A percentile compares a stretch with the other conserved stretches of the same genome.
phyloP scores from a whole-genome alignment of 2,329 filamentous ascomycete species.

The Arthrobotrys musiformis region DNA sequence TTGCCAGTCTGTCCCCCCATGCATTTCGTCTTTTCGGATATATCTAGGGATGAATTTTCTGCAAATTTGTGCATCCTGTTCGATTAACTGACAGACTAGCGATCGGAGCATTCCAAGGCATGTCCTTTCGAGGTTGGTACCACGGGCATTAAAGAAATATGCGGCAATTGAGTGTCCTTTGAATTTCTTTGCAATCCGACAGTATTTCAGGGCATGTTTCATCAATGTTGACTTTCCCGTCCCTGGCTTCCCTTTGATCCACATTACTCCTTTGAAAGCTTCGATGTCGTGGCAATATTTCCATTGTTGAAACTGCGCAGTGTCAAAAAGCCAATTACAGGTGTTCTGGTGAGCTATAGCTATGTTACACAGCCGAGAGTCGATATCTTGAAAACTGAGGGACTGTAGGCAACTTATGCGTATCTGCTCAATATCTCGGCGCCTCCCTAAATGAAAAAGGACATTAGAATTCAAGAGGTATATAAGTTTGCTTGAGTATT shows the following conservation, averaged over 20 bases:
- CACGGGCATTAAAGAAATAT: constrained; percentile 58
- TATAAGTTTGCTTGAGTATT: no score
- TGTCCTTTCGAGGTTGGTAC: constrained; percentile 55
- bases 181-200: neutral
- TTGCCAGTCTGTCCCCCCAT: neutral
- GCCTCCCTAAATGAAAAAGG: neutral
- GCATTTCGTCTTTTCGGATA: constrained; percentile 29
- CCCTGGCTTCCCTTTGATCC: constrained; percentile 60
- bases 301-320: constrained; percentile 56
- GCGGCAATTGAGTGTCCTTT: constrained; percentile 26
- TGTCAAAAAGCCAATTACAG: constrained; percentile 58
- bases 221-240: constrained; percentile 58
- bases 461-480: neutral
- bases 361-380: constrained; percentile 51
- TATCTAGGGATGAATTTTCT: constrained; percentile 12
- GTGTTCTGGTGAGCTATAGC: constrained; percentile 36
- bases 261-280: constrained; percentile 57
- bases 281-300: neutral
- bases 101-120: constrained; percentile 55
- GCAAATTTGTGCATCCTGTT: neutral
- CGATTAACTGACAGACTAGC: constrained; percentile 55
- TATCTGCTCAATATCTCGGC: neutral
- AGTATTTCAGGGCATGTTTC: constrained; percentile 22
- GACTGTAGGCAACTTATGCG: neutral
- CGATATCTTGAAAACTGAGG: neutral